Evolutionary conservation across 2,329 filamentous ascomycete genomes (phyloP), one percentile per base, ranked within the genome.

Genomic region (Aspergillus novofumigatus): DNA sequence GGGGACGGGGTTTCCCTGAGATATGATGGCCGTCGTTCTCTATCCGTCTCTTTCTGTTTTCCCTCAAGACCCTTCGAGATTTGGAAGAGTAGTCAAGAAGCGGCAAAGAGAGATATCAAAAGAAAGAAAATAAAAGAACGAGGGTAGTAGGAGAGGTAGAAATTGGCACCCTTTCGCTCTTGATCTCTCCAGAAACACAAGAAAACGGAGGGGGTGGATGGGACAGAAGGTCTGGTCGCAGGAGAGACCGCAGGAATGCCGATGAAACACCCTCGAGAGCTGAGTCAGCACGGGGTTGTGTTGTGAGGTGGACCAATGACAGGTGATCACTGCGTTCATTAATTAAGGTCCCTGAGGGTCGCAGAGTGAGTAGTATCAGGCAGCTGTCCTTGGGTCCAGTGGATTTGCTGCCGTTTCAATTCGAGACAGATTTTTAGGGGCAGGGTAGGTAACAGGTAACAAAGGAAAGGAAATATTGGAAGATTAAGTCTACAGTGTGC

Each of bases 231-330:
- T 38, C 45, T 51, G 56, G 60, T 61, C 58, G 60, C 41, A 64
- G 57, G 54, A 59, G 62, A 62, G 61, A 65, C 61, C 57, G 57
- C 52, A 53, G 58, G 62, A 62, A 64, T 63, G 62, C 60, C 45
- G n/a, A 42, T 61, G 60, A 61, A 62, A 62, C 57, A 54, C 50
- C 54, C 50, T 55, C 58, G 38, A 53, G 14, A 45, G 55, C 61
- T 63, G 62, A 64, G 50, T 64, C 60, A 64, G 62, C 62, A 58
- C 55, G 52, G 55, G 51, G 48, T 45, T 45, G 42, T 5, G 32
- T 45, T 45, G n/a, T 8, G 21, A 20, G 4, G 23, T 21, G 35
- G 45, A 26, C 60, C 52, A 60, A 62, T 59, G 23, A 59, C 10
- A 42, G 23, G 8, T 11, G 42, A 23, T 23, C 42, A 45, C 3